phyloP scores from a whole-genome alignment of 2,329 filamentous ascomycete genomes.

The Sclerotinia trifoliorum region DNA sequence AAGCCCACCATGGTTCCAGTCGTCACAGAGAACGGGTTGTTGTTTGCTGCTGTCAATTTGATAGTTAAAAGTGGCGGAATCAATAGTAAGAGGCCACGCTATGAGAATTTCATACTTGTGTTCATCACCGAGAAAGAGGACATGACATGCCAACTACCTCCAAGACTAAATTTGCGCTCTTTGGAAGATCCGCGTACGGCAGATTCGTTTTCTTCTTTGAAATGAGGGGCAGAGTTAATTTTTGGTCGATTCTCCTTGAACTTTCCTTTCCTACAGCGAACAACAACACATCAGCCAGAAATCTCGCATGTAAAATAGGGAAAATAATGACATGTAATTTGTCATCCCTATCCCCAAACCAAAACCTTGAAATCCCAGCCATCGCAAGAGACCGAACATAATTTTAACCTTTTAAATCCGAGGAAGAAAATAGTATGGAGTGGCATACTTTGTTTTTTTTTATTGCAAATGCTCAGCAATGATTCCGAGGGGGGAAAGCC shows the following conservation, averaged over 20 bases:
- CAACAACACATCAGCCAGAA: conserved; percentile 18
- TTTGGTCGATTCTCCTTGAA: conserved; percentile 9
- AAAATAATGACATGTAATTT: conserved; percentile 24
- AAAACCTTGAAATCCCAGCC: conserved; percentile 15
- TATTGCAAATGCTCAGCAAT: conserved; percentile 17
- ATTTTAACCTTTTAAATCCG: conserved; percentile 4
- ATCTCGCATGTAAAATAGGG: conserved; percentile 19
- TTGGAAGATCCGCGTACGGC: conserved; percentile 10
- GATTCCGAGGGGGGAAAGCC: conserved; percentile 14
- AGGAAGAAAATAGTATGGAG: not conserved
- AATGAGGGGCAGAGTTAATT: conserved; percentile 2
- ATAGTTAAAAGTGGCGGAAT: conserved; percentile 6
- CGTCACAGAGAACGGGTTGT: not conserved
- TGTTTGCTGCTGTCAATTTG: conserved; percentile 17
- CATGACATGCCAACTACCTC: conserved; percentile 21
- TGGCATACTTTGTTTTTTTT: conserved; percentile 14
- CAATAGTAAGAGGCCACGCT: conserved; percentile 16
- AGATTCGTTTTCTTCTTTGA: conserved; percentile 13
- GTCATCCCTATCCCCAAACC: conserved; percentile 21
- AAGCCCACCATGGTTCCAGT: conserved; percentile 21
- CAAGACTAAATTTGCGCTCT: conserved; percentile 18
- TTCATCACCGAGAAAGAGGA: conserved; percentile 22
- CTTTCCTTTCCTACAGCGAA: conserved; percentile 19
- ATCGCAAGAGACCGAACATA: conserved; percentile 16
- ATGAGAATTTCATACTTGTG: conserved; percentile 24